Conservation (phyloP, 805 yeast genomes). For the Candida dajiaensis region DNA sequence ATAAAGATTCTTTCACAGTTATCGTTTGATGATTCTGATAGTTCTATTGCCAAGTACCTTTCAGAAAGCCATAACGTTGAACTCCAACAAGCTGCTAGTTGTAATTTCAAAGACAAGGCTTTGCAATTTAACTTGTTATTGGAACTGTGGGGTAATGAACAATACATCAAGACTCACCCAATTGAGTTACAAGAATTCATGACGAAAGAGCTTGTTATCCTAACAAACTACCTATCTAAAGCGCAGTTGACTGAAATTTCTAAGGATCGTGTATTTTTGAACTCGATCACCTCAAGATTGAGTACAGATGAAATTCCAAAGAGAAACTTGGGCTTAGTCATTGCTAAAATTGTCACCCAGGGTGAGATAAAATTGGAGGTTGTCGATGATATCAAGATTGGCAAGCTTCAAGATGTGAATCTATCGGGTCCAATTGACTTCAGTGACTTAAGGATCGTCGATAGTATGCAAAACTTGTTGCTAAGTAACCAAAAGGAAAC, state of each 20-base stretch:
- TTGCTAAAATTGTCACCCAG: conserved; percentile 44
- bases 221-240: conserved; percentile 23
- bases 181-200: conserved; percentile 38
- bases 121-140: conserved; percentile 10
- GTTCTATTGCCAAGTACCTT: not conserved
- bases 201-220: conserved; percentile 41
- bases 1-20: conserved; percentile 10
- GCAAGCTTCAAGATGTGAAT: conserved; percentile 3
- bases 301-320: conserved; percentile 39
- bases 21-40: conserved; percentile 6
- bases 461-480: conserved; percentile 8
- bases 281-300: conserved; percentile 49
- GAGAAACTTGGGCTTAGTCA: conserved; percentile 47
- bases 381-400: conserved; percentile 15
- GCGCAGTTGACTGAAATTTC: conserved; percentile 27
- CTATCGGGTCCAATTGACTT: conserved; percentile 9
- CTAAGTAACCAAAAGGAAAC: conserved; percentile 6
- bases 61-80: conserved; percentile 6
- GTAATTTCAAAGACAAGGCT: conserved; percentile 3
- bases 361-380: conserved; percentile 25
- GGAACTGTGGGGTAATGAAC: conserved; percentile 31
- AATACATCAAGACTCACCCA: conserved; percentile 34
- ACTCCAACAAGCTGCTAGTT: conserved; percentile 11
- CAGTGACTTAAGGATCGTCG: conserved; percentile 9
- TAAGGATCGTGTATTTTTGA: conserved; percentile 34